Evolutionary conservation across 768 basidiomycete genomes (phyloP), one percentile per base, ranked within the genome.

Genomic region (Leccinum subtestaceum): DNA sequence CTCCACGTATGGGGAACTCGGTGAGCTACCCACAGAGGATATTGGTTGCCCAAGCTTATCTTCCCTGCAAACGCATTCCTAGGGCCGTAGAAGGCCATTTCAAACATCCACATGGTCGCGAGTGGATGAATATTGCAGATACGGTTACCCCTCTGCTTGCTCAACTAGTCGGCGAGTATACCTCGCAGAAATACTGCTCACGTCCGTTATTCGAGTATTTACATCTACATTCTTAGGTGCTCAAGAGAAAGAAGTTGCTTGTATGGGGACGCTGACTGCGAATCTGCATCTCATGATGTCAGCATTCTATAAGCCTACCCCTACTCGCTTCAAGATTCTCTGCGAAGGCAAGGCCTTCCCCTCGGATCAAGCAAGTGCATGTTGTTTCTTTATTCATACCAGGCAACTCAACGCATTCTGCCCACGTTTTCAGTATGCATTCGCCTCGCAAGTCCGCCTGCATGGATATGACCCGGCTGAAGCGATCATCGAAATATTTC

Each of bases 251-350:
- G 97, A 99, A 81, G 91, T 98, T 51, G 93, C 91, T 17, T 94
- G 93, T 75, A 98, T 98, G 87, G 87, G 91, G 72, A 93, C 94
- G 52, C 76, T 98, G 72, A 99, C 97, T 49, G 86, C 87, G 66
- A 99, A 99, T 78, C 81, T 99, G 58, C 95, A 99, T 78, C 85
- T 95, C 61, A 87, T 97, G 85, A 91, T 98, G 86, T 83, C 86
- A 70, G 86, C 87, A 25, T 98, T 99, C 76, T 98, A 98, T 76
- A 87, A 89, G 59, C 97, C 97, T 19, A 93, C 91, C 27, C 68
- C 82, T 55, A 80, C 80, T 63, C 86, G 95, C 54, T 94, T 83
- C 80, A 98, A 95, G 81, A 94, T 99, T 71, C 78, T 99, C 58
- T 96, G 93, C 76, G 97, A 99, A 78, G 85, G 86, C 45, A 88